These are phyloP conservation scores for Pseudogymnoascus sp. DNA, from an alignment of 2,329 filamentous ascomycete genomes.

Conservation along the genomic window DNA sequence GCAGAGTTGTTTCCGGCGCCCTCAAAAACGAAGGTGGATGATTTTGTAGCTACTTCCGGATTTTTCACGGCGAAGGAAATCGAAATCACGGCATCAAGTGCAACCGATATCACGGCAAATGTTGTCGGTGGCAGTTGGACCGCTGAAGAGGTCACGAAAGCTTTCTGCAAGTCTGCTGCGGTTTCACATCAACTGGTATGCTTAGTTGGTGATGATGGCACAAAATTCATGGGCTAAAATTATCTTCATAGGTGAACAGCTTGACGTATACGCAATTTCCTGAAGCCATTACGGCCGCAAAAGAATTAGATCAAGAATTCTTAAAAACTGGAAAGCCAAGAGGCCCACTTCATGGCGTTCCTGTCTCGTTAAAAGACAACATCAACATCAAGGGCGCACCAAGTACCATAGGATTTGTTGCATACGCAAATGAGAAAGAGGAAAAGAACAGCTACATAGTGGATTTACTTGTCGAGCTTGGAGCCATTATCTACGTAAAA, in stretches of 20 bases:
- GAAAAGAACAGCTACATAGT: slow-evolving; percentile 36
- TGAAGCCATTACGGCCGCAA: slow-evolving; percentile 35
- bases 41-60: slow-evolving; percentile 15
- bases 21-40: background rate
- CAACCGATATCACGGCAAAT: slow-evolving; percentile 28
- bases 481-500: slow-evolving; percentile 58
- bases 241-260: slow-evolving; percentile 33
- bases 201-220: background rate
- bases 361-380: slow-evolving; percentile 50
- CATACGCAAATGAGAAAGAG: slow-evolving; percentile 42
- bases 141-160: slow-evolving; percentile 41
- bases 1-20: background rate
- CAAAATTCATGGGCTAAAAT: background rate
- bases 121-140: slow-evolving; percentile 35
- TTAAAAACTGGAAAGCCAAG: slow-evolving; percentile 31
- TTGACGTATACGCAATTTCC: slow-evolving; percentile 40
- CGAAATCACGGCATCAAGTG: slow-evolving; percentile 34
- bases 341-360: slow-evolving; percentile 54
- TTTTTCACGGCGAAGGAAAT: slow-evolving; percentile 34
- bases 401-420: slow-evolving; percentile 46
- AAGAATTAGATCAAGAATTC: slow-evolving; percentile 36
- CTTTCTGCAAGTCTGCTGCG: slow-evolving; percentile 46
- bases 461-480: slow-evolving; percentile 46
- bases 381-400: slow-evolving; percentile 44
- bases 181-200: slow-evolving; percentile 45